A percentile compares a stretch with the other conserved stretches of the same genome.
Conservation (phyloP, 306 rosid genomes). For the Prunus davidiana region DNA sequence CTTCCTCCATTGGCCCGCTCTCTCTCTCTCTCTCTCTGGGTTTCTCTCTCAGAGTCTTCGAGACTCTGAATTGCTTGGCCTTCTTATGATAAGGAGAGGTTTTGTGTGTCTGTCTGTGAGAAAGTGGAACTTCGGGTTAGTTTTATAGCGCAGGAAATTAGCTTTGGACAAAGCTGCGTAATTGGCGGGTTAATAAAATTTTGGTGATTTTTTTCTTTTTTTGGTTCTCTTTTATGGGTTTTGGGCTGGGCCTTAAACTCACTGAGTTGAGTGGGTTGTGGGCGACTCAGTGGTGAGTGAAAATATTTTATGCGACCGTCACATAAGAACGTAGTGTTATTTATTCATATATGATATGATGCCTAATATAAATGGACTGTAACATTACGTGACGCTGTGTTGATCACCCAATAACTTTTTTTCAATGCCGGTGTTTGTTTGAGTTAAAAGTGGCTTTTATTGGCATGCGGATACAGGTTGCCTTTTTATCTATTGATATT, state of each 20-base stretch:
- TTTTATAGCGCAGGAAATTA: conserved; percentile 10
- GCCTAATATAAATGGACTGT: too few relatives aligned
- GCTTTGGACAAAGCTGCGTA: conserved; percentile 32
- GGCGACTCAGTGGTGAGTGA: too few relatives aligned
- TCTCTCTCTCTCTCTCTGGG: not conserved
- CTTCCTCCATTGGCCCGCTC: conserved; percentile 32
- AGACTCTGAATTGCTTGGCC: not conserved
- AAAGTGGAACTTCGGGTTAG: not conserved
- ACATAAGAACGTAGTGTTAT: too few relatives aligned
- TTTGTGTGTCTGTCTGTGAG: not conserved
- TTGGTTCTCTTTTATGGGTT: not conserved
- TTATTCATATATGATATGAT: too few relatives aligned
- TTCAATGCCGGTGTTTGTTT: too few relatives aligned
- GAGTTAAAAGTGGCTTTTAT: too few relatives aligned
- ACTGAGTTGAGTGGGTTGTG: not conserved
- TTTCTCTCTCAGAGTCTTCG: not conserved
- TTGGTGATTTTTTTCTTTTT: not conserved
- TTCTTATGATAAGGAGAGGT: not conserved
- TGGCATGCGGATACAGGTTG: too few relatives aligned
- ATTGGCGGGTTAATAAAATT: conserved; percentile 35
- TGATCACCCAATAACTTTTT: too few relatives aligned
- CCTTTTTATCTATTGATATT: too few relatives aligned
- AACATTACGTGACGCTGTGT: too few relatives aligned
- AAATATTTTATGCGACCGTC: too few relatives aligned
- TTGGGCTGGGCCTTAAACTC: not conserved